Evolutionary conservation across 2,329 filamentous ascomycete species (phyloP), one percentile per base, ranked within the genome.

Genomic region (Talaromyces sp.): DNA sequence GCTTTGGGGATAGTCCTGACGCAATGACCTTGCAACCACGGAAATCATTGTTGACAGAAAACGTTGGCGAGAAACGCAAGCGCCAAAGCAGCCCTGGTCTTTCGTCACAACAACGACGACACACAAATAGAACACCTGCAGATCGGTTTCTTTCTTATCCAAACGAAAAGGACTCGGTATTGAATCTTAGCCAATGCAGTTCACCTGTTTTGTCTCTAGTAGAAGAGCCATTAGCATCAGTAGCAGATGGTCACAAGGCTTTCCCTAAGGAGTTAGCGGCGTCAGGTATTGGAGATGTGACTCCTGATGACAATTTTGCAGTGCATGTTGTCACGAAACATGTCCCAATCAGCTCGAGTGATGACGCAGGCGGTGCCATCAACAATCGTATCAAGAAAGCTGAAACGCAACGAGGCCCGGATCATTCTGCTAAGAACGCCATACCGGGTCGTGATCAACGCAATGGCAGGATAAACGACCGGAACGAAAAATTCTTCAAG

Each of bases 1-100:
- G 95, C 3, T 82, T 50, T 16, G 47, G 60, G 14, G 65, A 66
- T 16, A 37, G 33, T 9, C 7, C 41, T 13, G 57, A 57, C 22
- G 19, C 24, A 24, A 45, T 24, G 24, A 39, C 41, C 35, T 48
- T 22, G 19, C 33, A 50, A 47, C 24, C 16, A 60, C 11, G 9
- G 45, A 7, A 27, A 39, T 13, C 24, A 37, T 43, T 16, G n/a
- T 33, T 35, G 19, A 62, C 22, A 45, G 39, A 41, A 13, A 33
- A 9, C 50, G 9, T 39, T 58, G 27, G 14, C 9, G 45, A 27
- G 41, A 60, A 64, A 33, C 39, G 52, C 31, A 60, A 60, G 41
- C 56, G 35, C 41, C 52, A 59, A 48, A 35, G 50, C 13, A 63
- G 62, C 41, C 16, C 41, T 22, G 9, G 8, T 16, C 39, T n/a